Base-by-base conservation (phyloP, 345 rosid species). In the Eucalyptus urophylla region DNA sequence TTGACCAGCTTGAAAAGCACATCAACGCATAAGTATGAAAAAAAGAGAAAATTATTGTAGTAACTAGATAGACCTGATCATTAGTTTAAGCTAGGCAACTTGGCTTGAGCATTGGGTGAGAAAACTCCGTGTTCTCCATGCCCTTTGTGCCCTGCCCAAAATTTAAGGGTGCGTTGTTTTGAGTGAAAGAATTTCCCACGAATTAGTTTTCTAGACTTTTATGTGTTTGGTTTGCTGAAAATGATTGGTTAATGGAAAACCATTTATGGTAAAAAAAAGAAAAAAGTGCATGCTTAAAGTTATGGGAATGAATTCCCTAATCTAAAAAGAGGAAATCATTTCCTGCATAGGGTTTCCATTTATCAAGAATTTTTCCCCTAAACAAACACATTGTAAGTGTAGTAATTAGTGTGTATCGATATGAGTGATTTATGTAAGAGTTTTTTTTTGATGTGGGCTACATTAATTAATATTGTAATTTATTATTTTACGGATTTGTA, bases 401-500 rank as follows among this genome's bases (percentile, higher is more conserved):
- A 60, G 31, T 60, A 25, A 62, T 62, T 62, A 11, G 2, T 27
- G 31, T 27, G 31, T 62, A 62, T 62, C 8, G 1, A 62, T 6
- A 14, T n/a, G 40, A 65, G 21, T 14, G 40, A 53, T 53, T 53
- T 53, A 5, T 53, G 58, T 53, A 8, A 53, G 5, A 53, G 5
- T 53, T 53, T 53, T 53, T 53, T 53, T 1, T 21, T 53, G 11
- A 53, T 8, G 58, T 21, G 2, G 11, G 25, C 0, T 53, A 1
- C 0, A 53, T 53, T 53, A 0, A 53, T 21, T 53, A 0, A 53
- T 8, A 21, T 19, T 53, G 0, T 21, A 53, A 53, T 53, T 53
- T 53, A 53, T 0, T 1, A 0, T 53, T 53, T 53, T 53, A 53
- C 0, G 5, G 2, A 19, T 53, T 21, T 0, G 25, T 21, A 21